Evolutionary conservation across 805 yeast genomes (phyloP).

Genomic region (Pichia deserticola): DNA sequence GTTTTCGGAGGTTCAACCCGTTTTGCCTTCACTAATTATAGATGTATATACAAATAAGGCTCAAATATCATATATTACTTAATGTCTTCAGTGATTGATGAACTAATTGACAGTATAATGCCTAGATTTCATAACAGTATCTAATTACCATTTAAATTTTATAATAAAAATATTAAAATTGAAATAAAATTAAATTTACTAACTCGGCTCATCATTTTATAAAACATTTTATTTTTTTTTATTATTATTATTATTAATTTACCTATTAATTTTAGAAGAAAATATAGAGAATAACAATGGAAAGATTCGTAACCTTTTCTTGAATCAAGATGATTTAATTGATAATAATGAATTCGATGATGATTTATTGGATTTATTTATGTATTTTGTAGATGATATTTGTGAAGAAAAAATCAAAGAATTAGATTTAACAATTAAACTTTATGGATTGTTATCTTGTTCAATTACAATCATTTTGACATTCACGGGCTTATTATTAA

Average conservation of each 20-base stretch:
- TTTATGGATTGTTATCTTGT: constrained; percentile 3
- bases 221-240: background rate
- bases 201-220: constrained; percentile 7
- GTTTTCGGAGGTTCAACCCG: too few relatives aligned
- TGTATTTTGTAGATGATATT: constrained; percentile 5
- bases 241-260: too few relatives aligned
- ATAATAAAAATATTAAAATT: background rate
- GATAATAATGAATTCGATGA: background rate
- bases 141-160: background rate
- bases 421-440: constrained; percentile 11
- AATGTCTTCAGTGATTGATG: background rate
- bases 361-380: constrained; percentile 3
- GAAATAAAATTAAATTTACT: background rate
- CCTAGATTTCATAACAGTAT: background rate
- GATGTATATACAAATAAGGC: too few relatives aligned
- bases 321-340: background rate
- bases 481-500: background rate
- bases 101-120: background rate
- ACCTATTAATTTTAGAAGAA: too few relatives aligned
- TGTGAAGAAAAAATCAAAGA: constrained; percentile 17
- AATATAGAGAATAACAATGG: too few relatives aligned
- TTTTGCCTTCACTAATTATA: too few relatives aligned
- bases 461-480: background rate
- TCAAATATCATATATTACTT: too few relatives aligned
- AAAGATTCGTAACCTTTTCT: background rate